These are phyloP conservation scores for Prunus salicina DNA, from an alignment of 306 rosid genomes.

Conservation along the genomic window DNA sequence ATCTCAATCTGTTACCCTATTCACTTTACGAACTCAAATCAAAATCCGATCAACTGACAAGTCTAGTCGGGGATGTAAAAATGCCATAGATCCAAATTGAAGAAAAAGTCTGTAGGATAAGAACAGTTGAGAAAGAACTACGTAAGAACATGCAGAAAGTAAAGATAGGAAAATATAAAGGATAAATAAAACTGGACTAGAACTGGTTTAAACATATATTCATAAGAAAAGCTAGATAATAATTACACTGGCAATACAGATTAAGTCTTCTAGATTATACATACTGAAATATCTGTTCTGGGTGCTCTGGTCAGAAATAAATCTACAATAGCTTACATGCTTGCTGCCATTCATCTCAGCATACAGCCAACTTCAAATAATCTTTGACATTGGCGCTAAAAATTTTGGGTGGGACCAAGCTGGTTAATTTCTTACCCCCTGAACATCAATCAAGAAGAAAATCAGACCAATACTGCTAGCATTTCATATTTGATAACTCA, in stretches of 20 bases:
- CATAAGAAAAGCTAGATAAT: neutral
- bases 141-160: neutral
- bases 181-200: neutral
- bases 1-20: no score
- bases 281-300: neutral
- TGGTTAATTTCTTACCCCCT: slow-evolving; percentile 64
- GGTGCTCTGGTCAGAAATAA: slow-evolving; percentile 19
- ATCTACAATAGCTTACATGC: slow-evolving; percentile 12
- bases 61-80: no score
- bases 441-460: slow-evolving; percentile 36
- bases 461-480: slow-evolving; percentile 27
- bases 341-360: slow-evolving; percentile 26
- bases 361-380: slow-evolving; percentile 16
- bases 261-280: slow-evolving; percentile 7
- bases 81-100: no score
- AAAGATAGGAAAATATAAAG: neutral
- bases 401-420: slow-evolving; percentile 18
- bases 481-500: slow-evolving; percentile 1
- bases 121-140: neutral
- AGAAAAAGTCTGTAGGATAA: no score
- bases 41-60: no score
- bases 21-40: no score
- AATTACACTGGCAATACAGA: slow-evolving; percentile 5
- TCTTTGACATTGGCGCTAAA: slow-evolving; percentile 17
- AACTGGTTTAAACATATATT: neutral